phyloP scores from a whole-genome alignment of 2,329 filamentous ascomycete species.

The Emmonsiellopsis sp. region DNA sequence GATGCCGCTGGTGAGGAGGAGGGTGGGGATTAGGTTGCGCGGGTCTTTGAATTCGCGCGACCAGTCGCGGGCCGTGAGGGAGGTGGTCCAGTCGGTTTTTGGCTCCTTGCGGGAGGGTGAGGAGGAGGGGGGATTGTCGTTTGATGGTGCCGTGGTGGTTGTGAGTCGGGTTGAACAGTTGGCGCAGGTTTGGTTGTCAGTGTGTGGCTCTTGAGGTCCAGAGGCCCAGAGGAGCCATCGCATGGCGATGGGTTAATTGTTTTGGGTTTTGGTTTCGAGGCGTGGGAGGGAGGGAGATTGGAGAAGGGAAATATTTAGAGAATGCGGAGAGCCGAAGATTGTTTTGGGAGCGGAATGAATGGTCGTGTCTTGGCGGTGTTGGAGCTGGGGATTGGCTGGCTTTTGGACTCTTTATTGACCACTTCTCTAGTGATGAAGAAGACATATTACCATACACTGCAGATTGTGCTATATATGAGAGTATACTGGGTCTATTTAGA shows the following conservation, averaged over 20 bases:
- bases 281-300: conserved; percentile 1
- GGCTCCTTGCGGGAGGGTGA: conserved; percentile 15
- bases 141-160: conserved; percentile 12
- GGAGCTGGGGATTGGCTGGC: too few species aligned
- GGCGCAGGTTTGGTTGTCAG: conserved; percentile 3
- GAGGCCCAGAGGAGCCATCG: conserved; percentile 43
- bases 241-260: conserved; percentile 30
- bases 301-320: background rate
- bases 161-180: conserved; percentile 7
- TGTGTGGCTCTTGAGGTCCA: conserved; percentile 19
- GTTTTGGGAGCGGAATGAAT: too few species aligned
- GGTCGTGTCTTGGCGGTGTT: too few species aligned
- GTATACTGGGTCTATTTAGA: too few species aligned
- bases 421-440: background rate
- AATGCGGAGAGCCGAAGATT: too few species aligned
- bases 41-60: conserved; percentile 25
- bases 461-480: background rate
- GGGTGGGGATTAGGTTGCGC: conserved; percentile 27
- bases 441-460: background rate
- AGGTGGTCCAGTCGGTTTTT: conserved; percentile 29
- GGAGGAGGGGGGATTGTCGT: conserved; percentile 16
- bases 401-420: background rate
- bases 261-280: conserved; percentile 1
- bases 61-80: conserved; percentile 35
- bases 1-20: conserved; percentile 31